These are phyloP conservation scores for Kickxella alabastrina DNA, from an alignment of 192 early-diverging fungal species.

Conservation along the genomic window DNA sequence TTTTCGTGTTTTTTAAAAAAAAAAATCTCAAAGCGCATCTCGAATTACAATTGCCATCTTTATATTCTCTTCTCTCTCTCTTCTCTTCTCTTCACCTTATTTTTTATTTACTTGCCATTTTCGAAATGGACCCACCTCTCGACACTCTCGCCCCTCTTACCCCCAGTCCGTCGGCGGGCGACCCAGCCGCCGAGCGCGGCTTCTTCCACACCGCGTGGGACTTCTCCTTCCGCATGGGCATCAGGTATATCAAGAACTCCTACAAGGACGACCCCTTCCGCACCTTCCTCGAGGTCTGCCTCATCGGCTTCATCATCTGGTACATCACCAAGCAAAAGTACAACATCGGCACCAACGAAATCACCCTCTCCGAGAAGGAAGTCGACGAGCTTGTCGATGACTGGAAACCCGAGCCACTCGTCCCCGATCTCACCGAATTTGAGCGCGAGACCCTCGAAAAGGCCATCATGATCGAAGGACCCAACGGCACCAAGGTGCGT, in stretches of 20 bases:
- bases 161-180: no score
- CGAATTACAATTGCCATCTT: no score
- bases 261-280: conserved; percentile 94
- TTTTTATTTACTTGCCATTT: no score
- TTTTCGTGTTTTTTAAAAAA: no score
- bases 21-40: no score
- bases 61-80: no score
- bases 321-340: conserved; percentile 83
- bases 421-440: conserved; percentile 67
- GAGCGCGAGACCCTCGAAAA: conserved; percentile 73
- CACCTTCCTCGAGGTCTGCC: conserved; percentile 73
- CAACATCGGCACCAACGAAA: conserved; percentile 69
- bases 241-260: conserved; percentile 80
- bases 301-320: conserved; percentile 85
- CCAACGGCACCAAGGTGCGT: conserved; percentile 48
- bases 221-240: conserved; percentile 60
- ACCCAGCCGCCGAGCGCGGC: conserved; percentile 14
- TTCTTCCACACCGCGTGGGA: conserved; percentile 40
- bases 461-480: conserved; percentile 67
- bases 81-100: no score
- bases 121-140: not conserved
- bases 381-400: conserved; percentile 91
- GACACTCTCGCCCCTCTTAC: no score
- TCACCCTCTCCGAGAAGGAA: conserved; percentile 87
- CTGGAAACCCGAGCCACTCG: conserved; percentile 95